A percentile compares a stretch with the other conserved stretches of the same genome.
phyloP scores from a whole-genome alignment of 352 stramenopile species.

The Phytopythium litorale region DNA sequence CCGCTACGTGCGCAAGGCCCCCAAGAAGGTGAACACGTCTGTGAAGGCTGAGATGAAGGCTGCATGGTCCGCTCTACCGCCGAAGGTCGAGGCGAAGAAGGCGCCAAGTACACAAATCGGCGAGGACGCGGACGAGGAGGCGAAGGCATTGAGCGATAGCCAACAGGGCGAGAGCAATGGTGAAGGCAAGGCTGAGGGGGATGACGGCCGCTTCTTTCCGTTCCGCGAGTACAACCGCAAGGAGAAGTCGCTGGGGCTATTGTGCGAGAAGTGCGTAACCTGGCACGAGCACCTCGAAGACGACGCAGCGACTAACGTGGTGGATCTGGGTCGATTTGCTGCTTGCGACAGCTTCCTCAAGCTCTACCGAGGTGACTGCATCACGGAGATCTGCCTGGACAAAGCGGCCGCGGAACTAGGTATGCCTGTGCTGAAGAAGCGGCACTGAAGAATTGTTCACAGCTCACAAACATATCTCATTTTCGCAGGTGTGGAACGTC shows the following conservation, averaged over 20 bases:
- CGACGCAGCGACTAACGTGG: background rate
- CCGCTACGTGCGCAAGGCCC: conserved; percentile 53
- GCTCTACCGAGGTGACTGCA: conserved; percentile 58
- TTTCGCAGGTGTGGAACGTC: conserved; percentile 83
- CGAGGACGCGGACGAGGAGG: conserved; percentile 6
- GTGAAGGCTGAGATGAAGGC: conserved; percentile 34
- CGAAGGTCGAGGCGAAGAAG: background rate
- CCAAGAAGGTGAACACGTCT: conserved; percentile 43
- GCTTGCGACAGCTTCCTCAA: conserved; percentile 59
- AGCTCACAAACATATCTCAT: too few relatives aligned
- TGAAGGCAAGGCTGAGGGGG: conserved; percentile 17
- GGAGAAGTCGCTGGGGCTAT: conserved; percentile 79
- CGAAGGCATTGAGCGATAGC: conserved; percentile 11
- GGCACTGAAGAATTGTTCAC: too few relatives aligned
- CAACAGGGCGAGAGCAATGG: conserved; percentile 7
- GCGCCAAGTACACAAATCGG: background rate
- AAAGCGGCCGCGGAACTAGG: conserved; percentile 56
- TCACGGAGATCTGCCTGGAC: conserved; percentile 77
- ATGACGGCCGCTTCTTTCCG: conserved; percentile 51
- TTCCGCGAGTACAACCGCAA: conserved; percentile 88
- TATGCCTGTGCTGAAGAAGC: conserved; percentile 2
- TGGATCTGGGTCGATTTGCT: background rate
- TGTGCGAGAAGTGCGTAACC: conserved; percentile 79
- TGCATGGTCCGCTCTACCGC: conserved; percentile 17
- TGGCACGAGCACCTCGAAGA: background rate